Evolutionary conservation across 805 yeast genomes (phyloP), one percentile per base, ranked within the genome.

Genomic region (Komagataella pastoris): DNA sequence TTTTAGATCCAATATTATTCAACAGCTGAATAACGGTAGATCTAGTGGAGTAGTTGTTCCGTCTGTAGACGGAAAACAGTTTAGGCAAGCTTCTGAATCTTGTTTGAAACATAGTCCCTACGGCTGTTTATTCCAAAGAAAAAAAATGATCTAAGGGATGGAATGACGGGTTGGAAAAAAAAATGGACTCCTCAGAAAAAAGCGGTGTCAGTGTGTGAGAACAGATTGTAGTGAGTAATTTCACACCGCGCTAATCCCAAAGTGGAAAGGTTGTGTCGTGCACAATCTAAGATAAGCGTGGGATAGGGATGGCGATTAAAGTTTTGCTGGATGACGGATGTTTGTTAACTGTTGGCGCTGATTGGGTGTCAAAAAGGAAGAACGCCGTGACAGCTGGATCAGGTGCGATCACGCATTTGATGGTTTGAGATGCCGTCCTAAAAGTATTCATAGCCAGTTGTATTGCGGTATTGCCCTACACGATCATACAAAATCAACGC

Each of bases 1-100:
- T 79, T 65, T 93, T 95, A 49, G 97, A 89, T 23, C 98, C 97
- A 58, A 93, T 93, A 68, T 90, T 93, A 73, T 91, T 93, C 65
- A 93, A 75, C 50, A 93, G 74, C 68, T 95, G 99, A 54, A 93
- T 87, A 24, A 93, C 98, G 0, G 99, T 93, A 18, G 97, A 88
- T 66, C 97, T 77, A 24, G 98, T 90, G 44, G 88, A 82, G 60
- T 74, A 73, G 49, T n/a, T 18, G 47, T 24, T 17, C 17, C 49
- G 49, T 17, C 44, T 47, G 48, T 17, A n/a, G 24, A 10, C 24
- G 48, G 5, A 6, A 12, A 30, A 30, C 40, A 30, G n/a, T 30
- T 8, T 30, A 30, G 40, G 23, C 17, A 24, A 23, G 17, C 23
- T 18, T 14, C 24, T 45, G 14, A 12, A 14, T 24, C 12, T 40